Base-by-base conservation (phyloP, 2,329 filamentous ascomycete species). In the Neospermospora avenae region DNA sequence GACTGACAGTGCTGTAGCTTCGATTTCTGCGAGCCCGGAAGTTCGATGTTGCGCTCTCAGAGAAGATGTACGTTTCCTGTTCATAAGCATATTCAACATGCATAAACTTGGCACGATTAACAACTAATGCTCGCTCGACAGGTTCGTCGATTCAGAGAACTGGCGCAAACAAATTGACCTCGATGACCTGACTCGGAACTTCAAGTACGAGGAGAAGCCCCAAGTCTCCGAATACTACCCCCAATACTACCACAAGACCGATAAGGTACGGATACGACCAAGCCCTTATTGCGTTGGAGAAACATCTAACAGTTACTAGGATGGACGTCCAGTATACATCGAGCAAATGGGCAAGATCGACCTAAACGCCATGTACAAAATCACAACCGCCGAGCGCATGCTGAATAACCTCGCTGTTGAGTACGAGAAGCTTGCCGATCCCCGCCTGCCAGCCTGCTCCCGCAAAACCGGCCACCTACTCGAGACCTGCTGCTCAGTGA, bases 181-280 rank as follows among this genome's bases (percentile, higher is more conserved):
- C 34, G 91, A 97, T 77, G 83, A 93, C 65, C 83, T 91, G 39
- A 85, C 93, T 57, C 85, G 84, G 65, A 88, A 79, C 69, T 96
- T 96, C 81, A 86, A 95, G 62, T 97, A 96, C 80, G 82, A 82
- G 65, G 93, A 97, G 83, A 95, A 93, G 77, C 74, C 84, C 58
- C 75, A 93, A 73, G 84, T 99, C 61, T 90, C 90, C 77, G 81
- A 93, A 77, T 96, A 90, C 82, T 99, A 99, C 79, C 91, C 91
- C 51, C 95, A 99, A 79, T 99, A 95, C 81, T 99, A 99, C 81
- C 95, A 99, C 84, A 97, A 97, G 81, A 93, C 87, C 13, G 91
- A 95, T 78, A 92, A 91, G 78, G 86, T 88, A 63, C 48, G 44
- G n/a, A 37, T 14, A 41, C 18, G 28, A 35, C 3, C 39, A 18